Base-by-base conservation (phyloP, 139 green algal species). In the Diplosphaera chodatii region DNA sequence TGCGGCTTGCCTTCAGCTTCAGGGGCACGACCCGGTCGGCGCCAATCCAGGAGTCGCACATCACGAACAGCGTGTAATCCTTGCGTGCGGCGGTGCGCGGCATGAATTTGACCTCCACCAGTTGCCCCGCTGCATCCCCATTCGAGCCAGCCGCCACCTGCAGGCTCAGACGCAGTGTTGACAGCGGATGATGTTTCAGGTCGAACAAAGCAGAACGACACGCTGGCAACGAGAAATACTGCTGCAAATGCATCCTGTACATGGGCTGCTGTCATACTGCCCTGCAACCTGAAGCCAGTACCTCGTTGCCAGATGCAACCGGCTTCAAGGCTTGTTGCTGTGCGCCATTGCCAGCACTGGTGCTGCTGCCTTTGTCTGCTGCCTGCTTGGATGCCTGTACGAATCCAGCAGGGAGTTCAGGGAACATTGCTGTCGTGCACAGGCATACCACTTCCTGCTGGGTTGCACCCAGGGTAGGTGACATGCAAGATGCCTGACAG, bases 41-140 rank as follows among this genome's bases (percentile, higher is more conserved):
- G 64, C 93, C 93, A 32, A 97, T 81, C 85, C 92, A 98, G 22
- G 72, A 85, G 69, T 97, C 75, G 33, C 77, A 87, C 79, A 97
- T 86, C 67, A 81, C 72, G 32, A 84, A 66, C 68, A 97, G 65
- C 62, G 80, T 77, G 65, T 95, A 74, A 67, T 90, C 81, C 63
- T 90, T 87, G 63, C 84, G 92, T 64, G 85, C 88, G 66, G 88
- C 73, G 33, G 65, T 63, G 22, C 81, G 82, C 2, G 86, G 85
- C 6, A 68, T 32, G 37, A 96, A 95, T 33, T 80, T 74, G 27
- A 96, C 32, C 68, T 93, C 83, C 65, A 96, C 78, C 23, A 84
- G 55, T 80, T 96, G 90, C 20, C 83, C 84, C 34, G 68, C 33
- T 67, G 79, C 70, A 62, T 78, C 70, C 27, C 37, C 25, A 22